phyloP scores from a whole-genome alignment of 169 alveolate species.

The Plasmodium coatneyi region DNA sequence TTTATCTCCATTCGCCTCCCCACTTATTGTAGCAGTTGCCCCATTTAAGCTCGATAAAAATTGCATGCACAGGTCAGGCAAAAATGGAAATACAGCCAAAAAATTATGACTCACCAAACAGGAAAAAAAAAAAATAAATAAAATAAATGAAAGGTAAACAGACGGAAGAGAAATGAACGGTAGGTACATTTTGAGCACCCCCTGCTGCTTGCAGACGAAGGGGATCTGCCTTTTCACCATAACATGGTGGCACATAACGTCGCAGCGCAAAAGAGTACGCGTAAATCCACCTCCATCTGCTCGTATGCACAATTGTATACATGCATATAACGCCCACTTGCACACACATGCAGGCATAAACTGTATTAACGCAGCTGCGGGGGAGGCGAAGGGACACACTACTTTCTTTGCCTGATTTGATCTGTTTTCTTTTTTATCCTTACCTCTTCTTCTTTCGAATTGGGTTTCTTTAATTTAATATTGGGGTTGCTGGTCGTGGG shows the following conservation, averaged over 20 bases:
- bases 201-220: background rate
- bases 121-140: background rate
- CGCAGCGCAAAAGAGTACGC: background rate
- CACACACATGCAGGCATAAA: background rate
- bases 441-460: conserved; percentile 64
- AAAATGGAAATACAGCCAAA: background rate
- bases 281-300: background rate
- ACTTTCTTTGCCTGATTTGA: background rate
- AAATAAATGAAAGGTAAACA: background rate
- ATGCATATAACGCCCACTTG: background rate
- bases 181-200: background rate
- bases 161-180: background rate
- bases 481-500: conserved; percentile 51
- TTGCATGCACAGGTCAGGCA: background rate
- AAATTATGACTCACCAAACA: background rate
- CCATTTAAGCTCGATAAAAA: background rate
- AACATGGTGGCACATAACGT: background rate
- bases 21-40: background rate
- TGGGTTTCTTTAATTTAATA: conserved; percentile 35
- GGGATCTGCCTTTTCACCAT: background rate
- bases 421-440: background rate
- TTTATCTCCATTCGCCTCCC: background rate
- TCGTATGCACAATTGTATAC: background rate
- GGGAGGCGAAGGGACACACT: background rate
- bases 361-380: background rate